Conservation (phyloP, 805 yeast genomes). For the Sugiyamaella chiloensis region DNA sequence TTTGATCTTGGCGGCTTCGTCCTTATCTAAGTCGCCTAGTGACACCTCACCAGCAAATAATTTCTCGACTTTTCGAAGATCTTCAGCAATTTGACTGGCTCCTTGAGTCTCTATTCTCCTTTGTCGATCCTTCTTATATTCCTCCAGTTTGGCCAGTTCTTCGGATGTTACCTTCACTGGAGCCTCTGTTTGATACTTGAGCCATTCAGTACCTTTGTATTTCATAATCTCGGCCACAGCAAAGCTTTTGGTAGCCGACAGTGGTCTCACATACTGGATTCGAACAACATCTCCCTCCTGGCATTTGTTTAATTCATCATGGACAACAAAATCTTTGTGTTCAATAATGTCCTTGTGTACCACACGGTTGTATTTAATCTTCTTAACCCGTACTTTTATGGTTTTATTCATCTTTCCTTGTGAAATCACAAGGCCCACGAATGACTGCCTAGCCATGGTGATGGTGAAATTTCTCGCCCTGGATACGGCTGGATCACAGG, state of each 20-base stretch:
- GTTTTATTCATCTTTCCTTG: constrained; percentile 97
- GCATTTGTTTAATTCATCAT: constrained; percentile 88
- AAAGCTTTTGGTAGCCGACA: constrained; percentile 77
- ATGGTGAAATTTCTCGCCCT: no score
- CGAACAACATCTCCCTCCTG: constrained; percentile 95
- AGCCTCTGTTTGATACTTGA: constrained; percentile 70
- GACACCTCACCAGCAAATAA: constrained; percentile 9
- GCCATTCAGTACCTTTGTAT: constrained; percentile 90
- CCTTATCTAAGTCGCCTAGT: constrained; percentile 37
- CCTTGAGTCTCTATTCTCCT: constrained; percentile 28
- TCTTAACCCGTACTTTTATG: constrained; percentile 85
- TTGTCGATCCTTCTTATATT: constrained; percentile 52
- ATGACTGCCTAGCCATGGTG: constrained; percentile 93
- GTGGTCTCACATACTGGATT: constrained; percentile 77
- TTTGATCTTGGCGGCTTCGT: constrained; percentile 36
- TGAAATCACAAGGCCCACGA: constrained; percentile 87
- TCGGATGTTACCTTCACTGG: constrained; percentile 63
- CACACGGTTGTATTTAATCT: constrained; percentile 62
- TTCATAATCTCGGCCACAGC: constrained; percentile 89
- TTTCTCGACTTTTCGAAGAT: constrained; percentile 24
- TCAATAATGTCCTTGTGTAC: constrained; percentile 56
- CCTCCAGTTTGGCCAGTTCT: constrained; percentile 54
- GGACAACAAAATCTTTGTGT: constrained; percentile 83
- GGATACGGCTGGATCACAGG: no score
- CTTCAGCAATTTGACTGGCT: constrained; percentile 24